phyloP scores from a whole-genome alignment of 2,329 filamentous ascomycete species.

The Colletotrichum liriopes region DNA sequence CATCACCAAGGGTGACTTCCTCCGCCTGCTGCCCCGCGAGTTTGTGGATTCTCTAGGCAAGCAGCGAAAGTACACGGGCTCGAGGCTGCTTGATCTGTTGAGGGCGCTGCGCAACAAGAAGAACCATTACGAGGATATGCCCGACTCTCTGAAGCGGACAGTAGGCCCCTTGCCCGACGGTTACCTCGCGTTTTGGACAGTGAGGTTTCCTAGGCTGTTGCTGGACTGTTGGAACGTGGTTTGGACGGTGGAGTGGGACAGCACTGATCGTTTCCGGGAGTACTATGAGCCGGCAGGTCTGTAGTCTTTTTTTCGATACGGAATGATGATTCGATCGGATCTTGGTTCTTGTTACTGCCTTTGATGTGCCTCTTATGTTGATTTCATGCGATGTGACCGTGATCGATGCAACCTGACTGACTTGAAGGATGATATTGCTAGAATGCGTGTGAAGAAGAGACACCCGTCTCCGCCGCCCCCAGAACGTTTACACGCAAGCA shows the following conservation, averaged over 20 bases:
- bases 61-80: slow-evolving; percentile 94
- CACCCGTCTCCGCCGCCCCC: no score
- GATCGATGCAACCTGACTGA: background rate
- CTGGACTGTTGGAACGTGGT: slow-evolving; percentile 86
- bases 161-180: slow-evolving; percentile 85
- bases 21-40: slow-evolving; percentile 80
- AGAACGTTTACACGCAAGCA: no score
- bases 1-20: slow-evolving; percentile 81
- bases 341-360: no score
- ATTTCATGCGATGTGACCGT: background rate
- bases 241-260: slow-evolving; percentile 75
- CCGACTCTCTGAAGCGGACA: slow-evolving; percentile 77
- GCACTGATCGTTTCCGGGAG: slow-evolving; percentile 77
- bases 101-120: slow-evolving; percentile 95
- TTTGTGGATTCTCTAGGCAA: slow-evolving; percentile 94
- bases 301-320: slow-evolving; percentile 19
- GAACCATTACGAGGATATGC: slow-evolving; percentile 98
- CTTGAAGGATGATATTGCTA: background rate
- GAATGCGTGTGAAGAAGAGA: background rate
- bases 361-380: no score
- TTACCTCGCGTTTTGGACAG: slow-evolving; percentile 88
- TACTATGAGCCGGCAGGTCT: slow-evolving; percentile 74
- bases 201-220: slow-evolving; percentile 83
- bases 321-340: background rate
- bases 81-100: slow-evolving; percentile 86